Base-by-base conservation (phyloP, 2,329 filamentous ascomycete genomes). In the Colletotrichum sublineola region DNA sequence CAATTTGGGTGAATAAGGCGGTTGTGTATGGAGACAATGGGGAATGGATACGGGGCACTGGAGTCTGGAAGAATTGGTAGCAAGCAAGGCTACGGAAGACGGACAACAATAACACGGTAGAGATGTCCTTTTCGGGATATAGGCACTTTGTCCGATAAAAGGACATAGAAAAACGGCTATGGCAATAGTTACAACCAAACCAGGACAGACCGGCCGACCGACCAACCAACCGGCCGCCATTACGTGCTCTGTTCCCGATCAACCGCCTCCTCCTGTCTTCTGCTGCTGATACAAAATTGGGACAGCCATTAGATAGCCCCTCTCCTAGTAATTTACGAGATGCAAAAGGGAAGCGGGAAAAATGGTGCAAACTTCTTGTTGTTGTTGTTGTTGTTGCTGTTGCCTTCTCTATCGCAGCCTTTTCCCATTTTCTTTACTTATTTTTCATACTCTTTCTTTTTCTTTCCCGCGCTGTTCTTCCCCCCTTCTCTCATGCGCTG, bases 1-100 rank as follows among this genome's bases (percentile, higher is more conserved):
- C 31, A 61, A 72, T 60, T 61, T 72, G 66, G 60, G 56, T 65
- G 69, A 72, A 69, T 61, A 69, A 61, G 66, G 65, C 66, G 18
- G 2, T 46, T 63, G 42, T 63, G 44, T 61, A 71, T 68, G 68
- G 68, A 60, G 65, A 68, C 60, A 61, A 69, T 44, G 38, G 46
- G 69, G 24, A 36, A 62, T 20, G 52, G 29, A 12, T 55, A 48
- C 12, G 62, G 58, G 65, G 44, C 64, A 68, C 44, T 57, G 42
- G 29, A 57, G 55, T 63, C 57, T 62, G 57, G 53, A 68, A 31
- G 20, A 46, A n/a, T 57, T 40, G 50, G 50, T 4, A 31, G 24
- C 14, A 5, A 68, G 44, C 33, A 52, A 48, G 36, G 52, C 63
- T 55, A 24, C 46, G 42, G 55, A 33, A 44, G n/a, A 38, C 56